These are phyloP conservation scores for Fraxinus velutina DNA, from an alignment of 305 asterid species.

Conservation along the genomic window DNA sequence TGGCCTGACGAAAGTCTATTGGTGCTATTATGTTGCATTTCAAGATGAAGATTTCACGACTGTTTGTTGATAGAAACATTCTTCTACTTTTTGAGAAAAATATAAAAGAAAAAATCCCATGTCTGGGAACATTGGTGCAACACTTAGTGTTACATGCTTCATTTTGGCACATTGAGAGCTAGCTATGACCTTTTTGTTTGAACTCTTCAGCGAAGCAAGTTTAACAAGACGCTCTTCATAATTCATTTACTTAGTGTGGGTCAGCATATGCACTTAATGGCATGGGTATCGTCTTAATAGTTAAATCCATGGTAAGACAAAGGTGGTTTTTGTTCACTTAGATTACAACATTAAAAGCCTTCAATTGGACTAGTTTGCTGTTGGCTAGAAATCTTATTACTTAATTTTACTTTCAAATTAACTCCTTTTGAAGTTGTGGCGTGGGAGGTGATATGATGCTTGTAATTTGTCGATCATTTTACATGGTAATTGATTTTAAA, in stretches of 20 bases:
- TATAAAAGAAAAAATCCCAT: neutral
- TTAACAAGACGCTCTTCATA: neutral
- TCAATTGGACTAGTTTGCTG: neutral
- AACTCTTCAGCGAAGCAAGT: neutral
- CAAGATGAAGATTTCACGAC: neutral
- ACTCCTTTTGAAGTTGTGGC: constrained; percentile 6
- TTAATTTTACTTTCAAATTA: neutral
- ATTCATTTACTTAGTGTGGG: neutral
- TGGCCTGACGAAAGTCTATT: neutral
- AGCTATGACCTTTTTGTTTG: neutral
- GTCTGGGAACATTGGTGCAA: neutral
- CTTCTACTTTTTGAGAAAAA: neutral
- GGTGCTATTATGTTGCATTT: neutral
- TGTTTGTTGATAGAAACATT: neutral
- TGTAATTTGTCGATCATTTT: constrained; percentile 15
- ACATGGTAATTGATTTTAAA: constrained; percentile 5
- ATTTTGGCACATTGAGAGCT: neutral
- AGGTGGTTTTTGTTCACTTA: neutral
- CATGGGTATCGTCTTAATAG: neutral
- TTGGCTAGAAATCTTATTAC: neutral
- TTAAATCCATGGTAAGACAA: neutral
- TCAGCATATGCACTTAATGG: constrained; percentile 2
- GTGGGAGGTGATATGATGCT: constrained; percentile 13
- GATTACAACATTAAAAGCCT: neutral
- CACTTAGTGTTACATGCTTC: neutral